Evolutionary conservation across 768 basidiomycete species (phyloP).

Genomic region (Boletus sp.): DNA sequence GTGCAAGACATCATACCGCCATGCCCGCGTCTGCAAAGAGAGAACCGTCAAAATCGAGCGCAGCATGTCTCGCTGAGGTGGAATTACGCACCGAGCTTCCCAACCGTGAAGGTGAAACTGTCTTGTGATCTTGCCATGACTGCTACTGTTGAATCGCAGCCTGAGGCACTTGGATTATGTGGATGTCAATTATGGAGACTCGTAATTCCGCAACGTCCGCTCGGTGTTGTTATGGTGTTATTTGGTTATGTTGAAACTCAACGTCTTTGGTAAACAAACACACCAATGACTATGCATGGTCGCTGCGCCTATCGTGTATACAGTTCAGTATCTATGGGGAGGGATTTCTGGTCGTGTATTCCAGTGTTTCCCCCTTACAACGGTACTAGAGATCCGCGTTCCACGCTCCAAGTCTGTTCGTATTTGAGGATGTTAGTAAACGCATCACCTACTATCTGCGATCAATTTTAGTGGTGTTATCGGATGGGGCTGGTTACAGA

Average conservation of each 20-base stretch:
- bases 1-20: conserved; percentile 81
- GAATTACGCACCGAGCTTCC: conserved; percentile 76
- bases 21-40: conserved; percentile 79
- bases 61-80: neutral
- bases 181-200: neutral
- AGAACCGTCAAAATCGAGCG: conserved; percentile 8
- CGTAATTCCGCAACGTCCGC: neutral
- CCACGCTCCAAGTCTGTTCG: neutral
- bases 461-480: neutral
- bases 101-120: conserved; percentile 88
- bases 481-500: neutral
- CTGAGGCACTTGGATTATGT: conserved; percentile 5
- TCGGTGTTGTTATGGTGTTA: conserved; percentile 19
- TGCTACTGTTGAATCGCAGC: conserved; percentile 1
- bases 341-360: neutral
- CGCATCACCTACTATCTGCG: neutral
- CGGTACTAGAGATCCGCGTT: no score
- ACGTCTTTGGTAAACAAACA: conserved; percentile 22
- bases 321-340: neutral
- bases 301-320: neutral
- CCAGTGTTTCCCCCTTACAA: neutral
- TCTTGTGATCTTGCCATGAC: conserved; percentile 45
- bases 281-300: neutral
- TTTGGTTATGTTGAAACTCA: conserved; percentile 25
- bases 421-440: neutral